Base-by-base conservation (phyloP, 306 rosid genomes). In the Pueraria montana region DNA sequence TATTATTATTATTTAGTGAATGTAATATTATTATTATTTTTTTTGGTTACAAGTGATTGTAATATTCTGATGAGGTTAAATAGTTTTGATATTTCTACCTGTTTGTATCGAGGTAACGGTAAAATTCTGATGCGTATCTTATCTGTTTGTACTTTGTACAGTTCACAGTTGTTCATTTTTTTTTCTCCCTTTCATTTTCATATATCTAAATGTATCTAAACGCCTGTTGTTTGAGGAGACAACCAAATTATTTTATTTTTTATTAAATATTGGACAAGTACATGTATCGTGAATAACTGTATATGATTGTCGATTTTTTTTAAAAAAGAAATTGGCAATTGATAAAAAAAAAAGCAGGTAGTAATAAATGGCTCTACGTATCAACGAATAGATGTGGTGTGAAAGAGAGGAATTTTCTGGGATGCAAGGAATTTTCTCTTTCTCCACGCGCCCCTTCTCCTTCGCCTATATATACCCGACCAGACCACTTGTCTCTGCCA, bases 351-450 rank as follows among this genome's bases (percentile, higher is more conserved):
- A n/a, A n/a, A n/a, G n/a, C n/a, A n/a, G n/a, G n/a, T n/a, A n/a
- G n/a, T n/a, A n/a, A n/a, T n/a, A n/a, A 67, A 79, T 64, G 69
- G 45, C 69, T 79, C 83, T 68, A 68, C 6, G 67, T 26, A 69
- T 23, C 0, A 53, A 55, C 36, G 69, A 80, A 70, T 43, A 70
- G 78, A 34, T 40, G 61, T 63, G 3, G 36, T 1, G 5, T 21
- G 27, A 67, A 55, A 36, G 5, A 55, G 55, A 53, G 27, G 83
- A 40, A 69, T 17, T 69, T 67, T 53, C 8, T 42, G 8, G 40
- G 14, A 18, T 36, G 30, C 46, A n/a, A 55, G 6, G 46, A 40
- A 53, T 68, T 69, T 55, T 38, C 42, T 38, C 4, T 48, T 79
- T 40, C 38, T 26, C 1, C 2, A 56, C 68, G 52, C 55, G 38